Conservation (phyloP, 495 filamentous ascomycete species). For the Jackrogersella minutella region DNA sequence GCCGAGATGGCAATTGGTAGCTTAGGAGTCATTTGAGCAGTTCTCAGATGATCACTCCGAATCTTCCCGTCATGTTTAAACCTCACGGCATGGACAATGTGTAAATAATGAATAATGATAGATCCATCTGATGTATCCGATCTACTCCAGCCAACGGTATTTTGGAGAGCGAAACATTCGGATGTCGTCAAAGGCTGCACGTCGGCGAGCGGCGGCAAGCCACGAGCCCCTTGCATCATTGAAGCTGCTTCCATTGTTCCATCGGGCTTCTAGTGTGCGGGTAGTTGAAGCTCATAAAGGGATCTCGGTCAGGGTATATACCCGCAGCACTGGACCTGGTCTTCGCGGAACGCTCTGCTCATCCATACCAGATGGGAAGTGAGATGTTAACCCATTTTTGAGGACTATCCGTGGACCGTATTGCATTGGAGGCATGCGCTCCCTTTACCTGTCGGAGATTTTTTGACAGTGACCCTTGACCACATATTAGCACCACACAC, state of each 20-base stretch:
- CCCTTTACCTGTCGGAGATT: neutral
- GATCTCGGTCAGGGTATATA: constrained; percentile 19
- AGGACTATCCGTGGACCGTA: too few species aligned
- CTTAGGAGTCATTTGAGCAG: neutral
- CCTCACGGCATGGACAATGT: neutral
- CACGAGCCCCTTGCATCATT: constrained; percentile 39
- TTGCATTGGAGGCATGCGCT: neutral
- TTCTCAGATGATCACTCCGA: neutral
- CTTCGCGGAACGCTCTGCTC: neutral
- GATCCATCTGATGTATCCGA: neutral
- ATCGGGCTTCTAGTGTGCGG: constrained; percentile 36
- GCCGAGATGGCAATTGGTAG: neutral
- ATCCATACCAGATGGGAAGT: neutral
- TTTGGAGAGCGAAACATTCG: constrained; percentile 1
- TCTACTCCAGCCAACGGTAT: constrained; percentile 2
- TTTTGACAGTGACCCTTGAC: neutral
- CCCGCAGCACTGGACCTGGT: constrained; percentile 10
- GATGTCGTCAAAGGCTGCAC: constrained; percentile 30
- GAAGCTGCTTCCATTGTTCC: constrained; percentile 32
- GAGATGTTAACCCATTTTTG: too few species aligned
- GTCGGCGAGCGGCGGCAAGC: constrained; percentile 33
- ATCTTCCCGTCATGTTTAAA: neutral
- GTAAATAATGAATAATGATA: neutral
- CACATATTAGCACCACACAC: neutral
- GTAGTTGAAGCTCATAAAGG: constrained; percentile 25